A percentile compares a stretch with the other conserved stretches of the same genome.
Conservation (phyloP, 768 basidiomycete species). For the Rhodosporidiobolus sp. region DNA sequence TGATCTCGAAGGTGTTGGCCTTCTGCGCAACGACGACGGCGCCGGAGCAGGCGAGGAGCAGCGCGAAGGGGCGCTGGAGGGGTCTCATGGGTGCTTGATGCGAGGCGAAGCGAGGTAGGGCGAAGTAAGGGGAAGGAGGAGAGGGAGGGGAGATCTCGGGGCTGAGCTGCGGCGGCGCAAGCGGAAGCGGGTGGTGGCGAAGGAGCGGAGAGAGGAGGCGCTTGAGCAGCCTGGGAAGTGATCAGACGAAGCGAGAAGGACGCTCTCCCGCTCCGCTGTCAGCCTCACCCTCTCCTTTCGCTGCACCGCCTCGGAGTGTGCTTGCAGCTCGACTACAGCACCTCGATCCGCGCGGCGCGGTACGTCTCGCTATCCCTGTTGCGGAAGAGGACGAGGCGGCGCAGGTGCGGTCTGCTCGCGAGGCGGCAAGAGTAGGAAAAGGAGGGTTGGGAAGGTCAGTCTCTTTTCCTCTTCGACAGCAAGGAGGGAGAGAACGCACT, state of each 20-base stretch:
- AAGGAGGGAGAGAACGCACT: neutral
- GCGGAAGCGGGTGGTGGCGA: too few relatives aligned
- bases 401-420: neutral
- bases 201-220: too few relatives aligned
- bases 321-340: neutral
- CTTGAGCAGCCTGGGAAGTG: too few relatives aligned
- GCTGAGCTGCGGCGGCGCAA: too few relatives aligned
- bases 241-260: too few relatives aligned
- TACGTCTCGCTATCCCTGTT: constrained; percentile 34
- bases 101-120: neutral
- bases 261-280: too few relatives aligned
- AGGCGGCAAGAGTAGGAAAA: neutral
- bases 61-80: neutral
- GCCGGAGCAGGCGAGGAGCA: neutral
- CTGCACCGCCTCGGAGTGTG: too few relatives aligned
- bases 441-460: constrained; percentile 2
- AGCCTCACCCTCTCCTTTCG: too few relatives aligned
- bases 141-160: too few relatives aligned
- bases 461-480: neutral
- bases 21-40: constrained; percentile 1
- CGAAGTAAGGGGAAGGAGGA: too few relatives aligned
- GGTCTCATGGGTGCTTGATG: neutral
- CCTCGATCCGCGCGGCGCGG: constrained; percentile 22
- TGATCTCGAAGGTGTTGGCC: constrained; percentile 53
- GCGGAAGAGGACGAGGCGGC: constrained; percentile 28